phyloP scores from a whole-genome alignment of 2,329 filamentous ascomycete species.

The Talaromyces sp. region DNA sequence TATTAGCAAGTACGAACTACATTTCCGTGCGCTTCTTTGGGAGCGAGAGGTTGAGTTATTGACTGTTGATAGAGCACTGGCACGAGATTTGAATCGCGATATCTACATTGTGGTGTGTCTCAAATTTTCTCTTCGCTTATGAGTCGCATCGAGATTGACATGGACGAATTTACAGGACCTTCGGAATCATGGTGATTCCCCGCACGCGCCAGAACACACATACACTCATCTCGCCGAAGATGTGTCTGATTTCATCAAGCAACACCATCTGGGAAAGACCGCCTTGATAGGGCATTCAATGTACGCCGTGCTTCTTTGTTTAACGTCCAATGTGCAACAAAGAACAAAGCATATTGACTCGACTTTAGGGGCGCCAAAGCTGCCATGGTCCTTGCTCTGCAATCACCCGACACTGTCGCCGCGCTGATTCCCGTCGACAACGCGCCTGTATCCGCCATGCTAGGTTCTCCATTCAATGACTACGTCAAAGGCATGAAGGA shows the following conservation, averaged over 20 bases:
- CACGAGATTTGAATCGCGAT: conserved; percentile 73
- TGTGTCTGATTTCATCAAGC: conserved; percentile 70
- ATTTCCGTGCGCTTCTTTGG: not conserved
- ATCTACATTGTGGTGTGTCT: conserved; percentile 73
- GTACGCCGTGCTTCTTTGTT: conserved; percentile 46
- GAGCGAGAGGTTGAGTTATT: not conserved
- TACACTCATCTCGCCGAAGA: conserved; percentile 81
- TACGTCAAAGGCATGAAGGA: conserved; percentile 83
- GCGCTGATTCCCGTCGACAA: conserved; percentile 86
- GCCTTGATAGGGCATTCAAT: conserved; percentile 93
- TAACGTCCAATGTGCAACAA: too few relatives aligned
- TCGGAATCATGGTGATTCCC: conserved; percentile 88
- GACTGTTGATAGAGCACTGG: conserved; percentile 60
- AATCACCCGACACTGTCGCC: conserved; percentile 62
- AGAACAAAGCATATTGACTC: conserved; percentile 6
- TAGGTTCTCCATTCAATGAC: conserved; percentile 70
- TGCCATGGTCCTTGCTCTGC: conserved; percentile 80
- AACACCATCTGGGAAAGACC: conserved; percentile 65
- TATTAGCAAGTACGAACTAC: conserved; percentile 77
- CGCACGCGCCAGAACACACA: conserved; percentile 71
- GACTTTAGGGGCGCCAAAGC: conserved; percentile 77
- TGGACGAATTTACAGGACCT: conserved; percentile 61
- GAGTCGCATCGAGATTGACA: not conserved
- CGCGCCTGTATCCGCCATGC: conserved; percentile 74
- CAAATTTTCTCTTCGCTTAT: not conserved